Conservation (phyloP, 257 asterid species). For the Rhazya stricta region DNA sequence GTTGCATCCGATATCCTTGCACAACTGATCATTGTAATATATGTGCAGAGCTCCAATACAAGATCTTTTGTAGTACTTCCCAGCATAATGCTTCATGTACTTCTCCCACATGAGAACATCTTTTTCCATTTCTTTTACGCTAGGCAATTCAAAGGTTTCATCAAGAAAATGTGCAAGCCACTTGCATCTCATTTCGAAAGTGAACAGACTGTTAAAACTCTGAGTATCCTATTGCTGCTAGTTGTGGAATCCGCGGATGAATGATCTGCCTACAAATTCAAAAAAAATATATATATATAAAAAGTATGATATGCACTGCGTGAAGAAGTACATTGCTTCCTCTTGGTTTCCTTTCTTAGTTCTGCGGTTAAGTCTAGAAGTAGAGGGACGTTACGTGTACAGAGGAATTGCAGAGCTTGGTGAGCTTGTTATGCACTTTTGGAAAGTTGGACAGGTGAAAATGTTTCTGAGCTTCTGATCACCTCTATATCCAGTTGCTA, state of each 20-base stretch:
- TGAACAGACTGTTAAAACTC: conserved; percentile 40
- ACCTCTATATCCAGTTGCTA: conserved; percentile 63
- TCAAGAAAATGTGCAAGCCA: conserved; percentile 34
- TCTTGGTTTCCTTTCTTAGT: too few relatives aligned
- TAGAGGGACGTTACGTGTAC: conserved; percentile 30
- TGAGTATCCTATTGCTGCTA: conserved; percentile 55
- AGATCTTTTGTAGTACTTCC: conserved; percentile 21
- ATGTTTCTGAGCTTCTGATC: conserved; percentile 47
- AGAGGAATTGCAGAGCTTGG: conserved; percentile 37
- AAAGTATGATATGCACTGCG: background rate
- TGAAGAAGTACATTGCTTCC: background rate
- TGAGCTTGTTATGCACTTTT: conserved; percentile 28
- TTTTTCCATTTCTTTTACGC: conserved; percentile 30
- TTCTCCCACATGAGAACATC: conserved; percentile 24
- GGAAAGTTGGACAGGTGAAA: conserved; percentile 36
- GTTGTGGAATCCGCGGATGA: conserved; percentile 68
- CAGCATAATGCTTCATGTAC: conserved; percentile 27
- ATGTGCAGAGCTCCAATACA: conserved; percentile 44
- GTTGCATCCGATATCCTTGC: conserved; percentile 56
- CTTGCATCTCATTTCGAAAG: conserved; percentile 28
- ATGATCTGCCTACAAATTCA: conserved; percentile 45
- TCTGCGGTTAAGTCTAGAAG: background rate
- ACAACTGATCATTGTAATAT: conserved; percentile 62
- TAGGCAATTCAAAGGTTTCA: conserved; percentile 22
- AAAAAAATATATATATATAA: too few relatives aligned